Evolutionary conservation across 306 rosid species (phyloP), one percentile per base, ranked within the genome.

Genomic region (Vicia sativa): DNA sequence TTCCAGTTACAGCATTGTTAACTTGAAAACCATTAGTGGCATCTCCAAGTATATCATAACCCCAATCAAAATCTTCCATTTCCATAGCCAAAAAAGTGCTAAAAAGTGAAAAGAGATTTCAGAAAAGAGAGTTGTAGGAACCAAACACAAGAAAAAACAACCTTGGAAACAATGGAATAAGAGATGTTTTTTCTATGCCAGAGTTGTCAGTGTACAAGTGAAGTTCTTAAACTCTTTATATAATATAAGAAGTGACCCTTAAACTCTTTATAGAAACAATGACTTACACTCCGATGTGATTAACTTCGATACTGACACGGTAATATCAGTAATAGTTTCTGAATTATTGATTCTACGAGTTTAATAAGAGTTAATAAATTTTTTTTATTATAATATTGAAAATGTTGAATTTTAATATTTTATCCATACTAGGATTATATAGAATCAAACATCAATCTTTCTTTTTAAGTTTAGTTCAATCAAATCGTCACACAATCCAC

Each of bases 61-160:
- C 75, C 91, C 81, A 83, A 49, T 70, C 52, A 74, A 71, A 78
- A 9, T 48, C 80, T 42, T 74, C 91, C 83, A 83, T 81, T 63
- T 79, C 86, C 88, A 83, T 74, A 15, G 4, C 69, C 13, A 35
- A 52, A 35, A 35, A 65, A 44, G 38, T 34, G 25, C 14, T 0
- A 48, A 25, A 44, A 59, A 54, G 34, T 28, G 28, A 29, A 44
- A 44, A 44, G 62, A 4, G 3, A 68, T 8, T 9, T 26, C 7
- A 60, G 41, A 18, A 46, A 73, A 53, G 26, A 21, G n/a, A 58
- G 29, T 39, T 37, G 14, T 60, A 55, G 37, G 58, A 62, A 66
- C 42, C 38, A 54, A 41, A 75, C 14, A 60, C 67, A 54, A 19
- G 69, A 68, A 42, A 77, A 45, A 68, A 53, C 45, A 73, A 53